Evolutionary conservation across 192 early-diverging fungal genomes (phyloP).

Genomic region (Backusella sp.): DNA sequence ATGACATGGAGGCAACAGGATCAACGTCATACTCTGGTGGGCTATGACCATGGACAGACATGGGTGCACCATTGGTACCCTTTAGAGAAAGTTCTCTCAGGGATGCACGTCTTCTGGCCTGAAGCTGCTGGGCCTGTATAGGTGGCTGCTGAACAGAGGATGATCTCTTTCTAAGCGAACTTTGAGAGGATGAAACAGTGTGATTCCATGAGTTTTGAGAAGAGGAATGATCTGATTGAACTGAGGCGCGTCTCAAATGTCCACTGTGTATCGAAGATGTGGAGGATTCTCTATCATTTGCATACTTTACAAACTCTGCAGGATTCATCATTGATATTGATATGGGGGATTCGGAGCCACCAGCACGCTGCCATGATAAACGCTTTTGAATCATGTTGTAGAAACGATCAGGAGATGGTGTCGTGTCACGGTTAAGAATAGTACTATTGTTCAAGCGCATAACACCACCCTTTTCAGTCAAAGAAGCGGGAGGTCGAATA

Average conservation of each 20-base stretch:
- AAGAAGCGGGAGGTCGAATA: slow-evolving; percentile 9
- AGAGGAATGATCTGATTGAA: slow-evolving; percentile 30
- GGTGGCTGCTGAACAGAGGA: slow-evolving; percentile 25
- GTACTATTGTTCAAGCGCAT: not conserved
- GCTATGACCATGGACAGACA: slow-evolving; percentile 1
- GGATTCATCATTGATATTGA: slow-evolving; percentile 29
- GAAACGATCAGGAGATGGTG: slow-evolving; percentile 36
- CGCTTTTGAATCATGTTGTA: slow-evolving; percentile 38
- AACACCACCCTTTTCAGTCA: slow-evolving; percentile 15
- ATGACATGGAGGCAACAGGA: slow-evolving; percentile 6
- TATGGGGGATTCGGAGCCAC: slow-evolving; percentile 20
- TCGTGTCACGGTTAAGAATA: slow-evolving; percentile 16
- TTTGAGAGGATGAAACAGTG: not conserved
- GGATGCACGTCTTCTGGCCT: slow-evolving; percentile 24
- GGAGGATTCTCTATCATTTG: slow-evolving; percentile 33
- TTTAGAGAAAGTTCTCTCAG: slow-evolving; percentile 35
- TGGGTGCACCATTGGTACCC: not conserved
- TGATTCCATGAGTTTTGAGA: slow-evolving; percentile 18
- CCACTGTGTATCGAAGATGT: slow-evolving; percentile 36
- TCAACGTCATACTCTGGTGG: not conserved
- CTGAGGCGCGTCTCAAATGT: slow-evolving; percentile 30
- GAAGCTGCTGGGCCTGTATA: slow-evolving; percentile 7
- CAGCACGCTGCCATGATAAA: slow-evolving; percentile 28
- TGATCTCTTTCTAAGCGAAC: slow-evolving; percentile 20
- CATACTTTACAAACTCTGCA: slow-evolving; percentile 28